phyloP scores from a whole-genome alignment of 495 filamentous ascomycete genomes.

The Podospora appendiculata region DNA sequence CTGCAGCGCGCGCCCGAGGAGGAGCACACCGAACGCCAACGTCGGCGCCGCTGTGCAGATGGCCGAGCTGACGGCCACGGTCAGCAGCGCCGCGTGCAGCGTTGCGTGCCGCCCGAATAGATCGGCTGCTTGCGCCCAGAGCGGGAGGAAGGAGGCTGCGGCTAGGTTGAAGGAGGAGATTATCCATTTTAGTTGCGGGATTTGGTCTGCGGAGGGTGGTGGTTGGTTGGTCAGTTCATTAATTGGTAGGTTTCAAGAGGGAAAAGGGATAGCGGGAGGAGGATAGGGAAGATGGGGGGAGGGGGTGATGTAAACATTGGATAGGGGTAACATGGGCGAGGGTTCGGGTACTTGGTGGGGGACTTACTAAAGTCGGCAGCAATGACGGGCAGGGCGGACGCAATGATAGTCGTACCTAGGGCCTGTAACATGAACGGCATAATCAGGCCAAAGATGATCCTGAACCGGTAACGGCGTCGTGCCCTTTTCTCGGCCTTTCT shows the following conservation, averaged over 20 bases:
- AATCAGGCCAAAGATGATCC: constrained; percentile 44
- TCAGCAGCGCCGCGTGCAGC: constrained; percentile 8
- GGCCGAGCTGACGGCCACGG: constrained; percentile 17
- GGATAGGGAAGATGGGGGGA: too few species aligned
- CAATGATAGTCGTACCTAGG: constrained; percentile 53
- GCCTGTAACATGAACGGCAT: constrained; percentile 44
- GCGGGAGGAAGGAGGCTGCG: constrained; percentile 54
- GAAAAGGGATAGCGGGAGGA: too few species aligned
- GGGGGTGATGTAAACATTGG: too few species aligned
- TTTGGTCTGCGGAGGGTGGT: constrained; percentile 28
- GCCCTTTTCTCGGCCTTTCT: constrained; percentile 11
- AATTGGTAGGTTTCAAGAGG: neutral
- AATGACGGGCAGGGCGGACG: constrained; percentile 51
- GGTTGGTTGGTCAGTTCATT: neutral
- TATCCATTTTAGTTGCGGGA: constrained; percentile 56
- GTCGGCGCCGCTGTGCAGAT: constrained; percentile 41
- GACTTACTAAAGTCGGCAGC: constrained; percentile 49
- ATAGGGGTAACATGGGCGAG: too few species aligned
- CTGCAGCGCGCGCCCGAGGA: constrained; percentile 51
- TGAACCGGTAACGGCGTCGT: constrained; percentile 37
- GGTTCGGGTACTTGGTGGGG: too few species aligned
- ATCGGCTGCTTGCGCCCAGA: constrained; percentile 52
- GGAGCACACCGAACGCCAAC: constrained; percentile 41
- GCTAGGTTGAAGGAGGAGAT: constrained; percentile 55
- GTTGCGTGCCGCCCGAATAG: constrained; percentile 43